Conservation (phyloP, 2,329 filamentous ascomycete genomes). For the Colletotrichum sp. region DNA sequence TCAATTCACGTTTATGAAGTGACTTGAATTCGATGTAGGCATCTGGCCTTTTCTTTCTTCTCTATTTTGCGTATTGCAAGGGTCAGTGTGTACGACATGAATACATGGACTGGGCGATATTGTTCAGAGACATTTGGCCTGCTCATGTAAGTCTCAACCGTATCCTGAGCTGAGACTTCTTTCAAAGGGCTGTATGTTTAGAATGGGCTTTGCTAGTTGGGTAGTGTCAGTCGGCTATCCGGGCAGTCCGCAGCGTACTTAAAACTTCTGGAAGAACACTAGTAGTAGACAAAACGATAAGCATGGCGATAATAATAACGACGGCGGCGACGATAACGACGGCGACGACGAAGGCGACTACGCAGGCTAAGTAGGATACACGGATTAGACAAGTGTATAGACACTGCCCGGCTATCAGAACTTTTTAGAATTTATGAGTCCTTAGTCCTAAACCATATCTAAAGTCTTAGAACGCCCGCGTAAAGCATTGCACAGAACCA, state of each 20-base stretch:
- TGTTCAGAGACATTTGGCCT: not conserved
- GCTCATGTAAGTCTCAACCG: not conserved
- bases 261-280: accelerated
- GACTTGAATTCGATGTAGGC: not conserved
- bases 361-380: too few relatives aligned
- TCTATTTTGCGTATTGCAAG: not conserved
- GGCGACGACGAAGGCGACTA: too few relatives aligned
- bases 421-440: not conserved
- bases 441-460: not conserved
- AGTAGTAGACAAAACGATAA: too few relatives aligned
- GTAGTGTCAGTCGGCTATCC: too few relatives aligned
- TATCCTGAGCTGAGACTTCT: accelerated
- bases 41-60: not conserved
- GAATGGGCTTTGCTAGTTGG: not conserved
- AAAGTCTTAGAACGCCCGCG: not conserved
- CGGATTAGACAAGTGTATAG: too few relatives aligned
- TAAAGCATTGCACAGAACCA: not conserved
- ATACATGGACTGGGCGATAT: not conserved
- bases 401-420: too few relatives aligned
- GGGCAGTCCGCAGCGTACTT: too few relatives aligned
- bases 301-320: too few relatives aligned
- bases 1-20: not conserved
- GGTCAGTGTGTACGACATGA: not conserved
- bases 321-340: too few relatives aligned
- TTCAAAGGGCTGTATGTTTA: not conserved